Evolutionary conservation across 31 red algal species (phyloP), one percentile per base, ranked within the genome.

Genomic region (Bonnemaisonia californica): DNA sequence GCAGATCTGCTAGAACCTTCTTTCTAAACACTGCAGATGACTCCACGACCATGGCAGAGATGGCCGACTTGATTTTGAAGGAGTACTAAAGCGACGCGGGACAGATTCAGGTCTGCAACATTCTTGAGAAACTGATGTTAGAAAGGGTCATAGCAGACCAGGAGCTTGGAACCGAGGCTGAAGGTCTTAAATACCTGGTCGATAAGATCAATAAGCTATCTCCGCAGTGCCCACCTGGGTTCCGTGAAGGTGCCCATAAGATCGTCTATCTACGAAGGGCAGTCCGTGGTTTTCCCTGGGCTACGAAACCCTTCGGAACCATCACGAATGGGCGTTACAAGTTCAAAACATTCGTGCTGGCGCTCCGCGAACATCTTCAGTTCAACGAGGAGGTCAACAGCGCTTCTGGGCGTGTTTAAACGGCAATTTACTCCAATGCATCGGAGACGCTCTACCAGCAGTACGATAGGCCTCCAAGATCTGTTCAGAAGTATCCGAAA

Each of bases 241-340:
- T 72, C 41, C 29, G 68, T 16, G 9, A 16, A 18, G 68, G 41
- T 27, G 68, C 68, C 9, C 9, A 42, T 29, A 72, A 72, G 33
- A 72, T 72, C 16, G 26, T 11, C 18, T 72, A 45, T 45, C 68
- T 72, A 13, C 68, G 37, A 37, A 72, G 41, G 16, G 24, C 37
- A 13, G 68, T 72, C 16, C 24, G 11, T 9, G 18, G 18, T 27
- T 72, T 13, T 29, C 16, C 28, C 9, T 72, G 68, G 31, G 68
- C 37, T 13, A 12, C 41, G 28, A 18, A 37, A 13, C 68, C 61
- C 18, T 23, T 65, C 61, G 11, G 11, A 23, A 18, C 9, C 13
- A 29, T 65, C 11, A 29, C 28, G 9, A 26, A 12, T 18, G 61
- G 27, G 61, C 13, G 28, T 11, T 65, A 26, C 26, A 23, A 11